Base-by-base conservation (phyloP, 257 asterid genomes). In the Lavandula angustifolia region DNA sequence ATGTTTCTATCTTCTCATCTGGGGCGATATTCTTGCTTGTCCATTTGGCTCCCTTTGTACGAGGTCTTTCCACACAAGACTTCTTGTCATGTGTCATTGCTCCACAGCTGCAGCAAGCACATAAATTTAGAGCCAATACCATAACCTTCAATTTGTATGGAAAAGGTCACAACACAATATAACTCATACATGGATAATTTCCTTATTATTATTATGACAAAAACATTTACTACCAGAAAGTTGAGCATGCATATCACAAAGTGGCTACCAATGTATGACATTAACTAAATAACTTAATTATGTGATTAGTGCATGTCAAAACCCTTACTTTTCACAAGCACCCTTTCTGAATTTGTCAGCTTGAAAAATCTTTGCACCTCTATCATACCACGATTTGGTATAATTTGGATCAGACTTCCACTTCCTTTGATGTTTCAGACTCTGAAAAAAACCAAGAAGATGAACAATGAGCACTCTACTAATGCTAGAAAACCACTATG, bases 401-500 rank as follows among this genome's bases (percentile, higher is more conserved):
- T 85, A 87, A 64, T 85, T 89, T 0, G 94, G 95, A 78, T 89
- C 99, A 0, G 86, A 75, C 72, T 89, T 92, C 99, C 99, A 87
- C 74, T 92, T 92, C 94, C 95, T 87, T 83, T 92, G 97, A 92
- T 92, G 99, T 78, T 92, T 92, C 79, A 92, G 84, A 87, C 97
- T 92, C 96, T 89, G 32, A n/a, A 59, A 66, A 35, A 6, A 18
- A 55, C 55, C 58, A 60, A 62, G 50, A 43, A 6, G 34, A 8
- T 62, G 10, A 67, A 66, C 7, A 58, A 29, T 66, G 52, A 14
- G 40, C 42, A 64, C n/a, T 31, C 58, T 5, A 3, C 34, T 34
- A 57, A 59, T 9, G 41, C 42, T 58, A 22, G 27, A 60, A 22
- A 40, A 8, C 6, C 32, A 64, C 37, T 22, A 9, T 22, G 41